These are phyloP conservation scores for Inonotus hispidus DNA, from an alignment of 1,284 basidiomycete species.

Conservation along the genomic window DNA sequence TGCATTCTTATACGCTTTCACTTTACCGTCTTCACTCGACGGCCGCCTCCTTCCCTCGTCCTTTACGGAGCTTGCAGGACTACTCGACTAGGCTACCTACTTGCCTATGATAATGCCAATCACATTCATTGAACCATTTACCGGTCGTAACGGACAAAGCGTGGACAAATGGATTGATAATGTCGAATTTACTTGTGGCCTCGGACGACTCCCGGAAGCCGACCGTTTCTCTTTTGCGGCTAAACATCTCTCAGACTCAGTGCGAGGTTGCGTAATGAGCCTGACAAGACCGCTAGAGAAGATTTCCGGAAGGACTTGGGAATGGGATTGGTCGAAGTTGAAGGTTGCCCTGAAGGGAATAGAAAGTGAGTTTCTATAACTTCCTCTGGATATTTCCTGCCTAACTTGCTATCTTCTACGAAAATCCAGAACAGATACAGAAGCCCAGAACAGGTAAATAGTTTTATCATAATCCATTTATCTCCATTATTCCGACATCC, in stretches of 20 bases:
- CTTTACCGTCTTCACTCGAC: neutral
- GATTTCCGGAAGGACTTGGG: neutral
- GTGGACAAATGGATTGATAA: neutral
- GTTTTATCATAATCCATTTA: neutral
- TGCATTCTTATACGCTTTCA: too few relatives aligned
- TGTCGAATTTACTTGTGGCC: neutral
- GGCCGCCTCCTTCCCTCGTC: neutral
- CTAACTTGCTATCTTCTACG: neutral
- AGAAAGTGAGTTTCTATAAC: neutral
- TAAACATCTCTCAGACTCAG: neutral
- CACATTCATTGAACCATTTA: neutral
- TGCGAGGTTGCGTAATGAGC: neutral
- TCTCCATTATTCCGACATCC: neutral
- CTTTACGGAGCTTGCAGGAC: neutral
- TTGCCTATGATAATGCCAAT: neutral
- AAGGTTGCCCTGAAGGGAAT: neutral
- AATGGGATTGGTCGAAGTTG: neutral
- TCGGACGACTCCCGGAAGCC: neutral
- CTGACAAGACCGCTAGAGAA: neutral
- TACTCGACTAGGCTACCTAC: neutral
- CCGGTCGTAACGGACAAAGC: neutral
- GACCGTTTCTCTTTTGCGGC: neutral
- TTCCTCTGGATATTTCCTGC: neutral
- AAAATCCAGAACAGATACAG: neutral
- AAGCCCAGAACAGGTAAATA: neutral